Evolutionary conservation across 768 basidiomycete genomes (phyloP), one percentile per base, ranked within the genome.

Genomic region (Tricholoma furcatifolium): DNA sequence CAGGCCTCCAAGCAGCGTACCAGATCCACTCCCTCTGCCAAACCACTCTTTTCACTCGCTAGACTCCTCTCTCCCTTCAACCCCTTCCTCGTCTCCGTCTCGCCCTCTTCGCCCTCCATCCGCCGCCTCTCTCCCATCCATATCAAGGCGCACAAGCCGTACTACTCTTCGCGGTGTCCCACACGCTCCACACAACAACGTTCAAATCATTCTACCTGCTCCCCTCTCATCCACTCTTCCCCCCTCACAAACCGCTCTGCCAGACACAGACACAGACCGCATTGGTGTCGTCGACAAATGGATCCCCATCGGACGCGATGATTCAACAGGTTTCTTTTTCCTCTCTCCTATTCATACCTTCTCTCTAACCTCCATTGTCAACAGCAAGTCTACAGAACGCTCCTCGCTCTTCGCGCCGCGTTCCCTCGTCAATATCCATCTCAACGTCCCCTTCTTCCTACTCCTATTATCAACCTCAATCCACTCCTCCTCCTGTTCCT

Each of bases 201-300:
- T 90, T 48, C 81, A 88, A 59, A 83, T 91, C 47, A 68, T 91
- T 14, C 71, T 89, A 3, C 89, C 89, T 0, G 66, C 79, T 1
- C 88, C 87, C 2, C 76, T 91, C 15, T 80, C 79, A 1, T 72
- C 77, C 10, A 64, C 65, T 36, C 65, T 75, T 51, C 20, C 62
- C 10, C 32, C 27, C 27, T 27, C 39, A 38, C 47, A 43, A 43
- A 51, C 49, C 60, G n/a, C 51, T 24, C 59, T 57, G 39, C 41
- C 54, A 7, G 60, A 53, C 31, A 38, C 47, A 24, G 54, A 51
- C 32, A 40, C 39, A 48, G 59, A 55, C 58, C 65, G 59, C 38
- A 56, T 51, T 14, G 67, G 65, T 58, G 52, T 72, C 30, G 67
- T 67, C 15, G 74, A 75, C 55, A 66, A 68, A 56, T 76, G 74